Evolutionary conservation across 768 basidiomycete species (phyloP).

Genomic region (Russula earlei): DNA sequence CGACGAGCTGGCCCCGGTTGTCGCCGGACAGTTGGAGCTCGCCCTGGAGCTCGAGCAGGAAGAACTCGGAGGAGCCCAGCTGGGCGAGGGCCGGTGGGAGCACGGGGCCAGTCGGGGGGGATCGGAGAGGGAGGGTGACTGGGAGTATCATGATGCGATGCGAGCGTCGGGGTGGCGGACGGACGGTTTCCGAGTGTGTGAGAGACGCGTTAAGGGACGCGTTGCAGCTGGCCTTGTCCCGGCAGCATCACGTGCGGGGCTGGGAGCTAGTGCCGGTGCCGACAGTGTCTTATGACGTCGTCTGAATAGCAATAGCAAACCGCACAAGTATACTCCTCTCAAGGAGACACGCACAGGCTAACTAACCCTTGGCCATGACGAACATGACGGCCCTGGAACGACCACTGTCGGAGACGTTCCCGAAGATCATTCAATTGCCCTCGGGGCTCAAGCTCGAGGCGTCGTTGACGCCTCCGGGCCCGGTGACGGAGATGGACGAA

Average conservation of each 20-base stretch:
- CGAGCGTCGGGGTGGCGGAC: too few species aligned
- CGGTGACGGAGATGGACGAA: slow-evolving; percentile 11
- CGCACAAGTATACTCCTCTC: too few species aligned
- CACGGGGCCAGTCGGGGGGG: slow-evolving; percentile 22
- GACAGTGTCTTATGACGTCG: too few species aligned
- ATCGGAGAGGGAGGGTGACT: slow-evolving; percentile 33
- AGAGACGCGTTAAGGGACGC: neutral
- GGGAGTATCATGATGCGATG: slow-evolving; percentile 56
- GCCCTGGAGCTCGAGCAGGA: slow-evolving; percentile 86
- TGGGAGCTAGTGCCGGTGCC: too few species aligned
- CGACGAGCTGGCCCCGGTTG: slow-evolving; percentile 64
- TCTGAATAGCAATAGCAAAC: too few species aligned
- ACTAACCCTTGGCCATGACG: too few species aligned
- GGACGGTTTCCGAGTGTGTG: too few species aligned
- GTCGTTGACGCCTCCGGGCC: slow-evolving; percentile 7
- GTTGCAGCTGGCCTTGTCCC: neutral
- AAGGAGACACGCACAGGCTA: too few species aligned
- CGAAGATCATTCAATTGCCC: slow-evolving; percentile 9
- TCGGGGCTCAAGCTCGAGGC: slow-evolving; percentile 17
- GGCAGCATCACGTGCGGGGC: too few species aligned
- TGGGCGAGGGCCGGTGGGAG: slow-evolving; percentile 58
- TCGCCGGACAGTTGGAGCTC: slow-evolving; percentile 63
- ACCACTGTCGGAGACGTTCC: slow-evolving; percentile 2
- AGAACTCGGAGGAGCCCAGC: slow-evolving; percentile 70
- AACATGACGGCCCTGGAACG: slow-evolving; percentile 3